Conservation (phyloP, 805 yeast genomes). For the Teunomyces barrocoloradensis region DNA sequence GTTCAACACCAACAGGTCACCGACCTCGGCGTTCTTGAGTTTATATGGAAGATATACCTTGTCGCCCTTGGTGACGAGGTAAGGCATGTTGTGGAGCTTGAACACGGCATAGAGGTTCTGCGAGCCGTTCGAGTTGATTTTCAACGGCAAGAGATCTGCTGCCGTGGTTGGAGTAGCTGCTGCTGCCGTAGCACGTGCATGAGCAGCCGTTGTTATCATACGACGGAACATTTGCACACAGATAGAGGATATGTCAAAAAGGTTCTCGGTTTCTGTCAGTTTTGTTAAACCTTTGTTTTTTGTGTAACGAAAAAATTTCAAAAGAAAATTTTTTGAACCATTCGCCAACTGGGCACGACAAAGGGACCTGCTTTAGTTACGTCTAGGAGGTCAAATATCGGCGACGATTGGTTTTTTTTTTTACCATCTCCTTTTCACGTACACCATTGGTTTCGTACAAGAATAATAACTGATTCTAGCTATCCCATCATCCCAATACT, state of each 20-base stretch:
- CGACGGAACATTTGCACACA: not conserved
- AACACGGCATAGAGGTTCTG: slow-evolving; percentile 74
- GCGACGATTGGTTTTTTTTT: not conserved
- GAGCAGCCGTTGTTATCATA: not conserved
- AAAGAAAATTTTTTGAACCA: slow-evolving; percentile 1
- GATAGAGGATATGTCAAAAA: too few species aligned
- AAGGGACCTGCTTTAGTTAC: not conserved
- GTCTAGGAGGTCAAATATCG: not conserved
- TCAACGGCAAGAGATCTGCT: slow-evolving; percentile 44
- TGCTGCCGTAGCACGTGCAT: not conserved
- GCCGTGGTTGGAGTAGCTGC: slow-evolving; percentile 1
- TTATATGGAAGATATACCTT: slow-evolving; percentile 74
- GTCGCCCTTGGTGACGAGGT: slow-evolving; percentile 90
- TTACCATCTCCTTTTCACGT: not conserved
- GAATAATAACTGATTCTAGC: not conserved
- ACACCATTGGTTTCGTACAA: not conserved
- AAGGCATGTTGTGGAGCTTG: slow-evolving; percentile 78
- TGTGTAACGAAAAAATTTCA: slow-evolving; percentile 2
- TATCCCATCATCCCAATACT: not conserved
- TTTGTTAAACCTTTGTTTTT: not conserved
- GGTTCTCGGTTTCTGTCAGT: not conserved
- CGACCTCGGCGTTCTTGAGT: slow-evolving; percentile 73
- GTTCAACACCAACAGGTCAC: slow-evolving; percentile 72
- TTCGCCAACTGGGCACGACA: not conserved
- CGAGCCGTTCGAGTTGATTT: slow-evolving; percentile 54